Percentiles rank a stretch among this genome's conserved stretches.
phyloP scores from a whole-genome alignment of 2,329 filamentous ascomycete genomes.

The Stagonosporopsis rhizophila region DNA sequence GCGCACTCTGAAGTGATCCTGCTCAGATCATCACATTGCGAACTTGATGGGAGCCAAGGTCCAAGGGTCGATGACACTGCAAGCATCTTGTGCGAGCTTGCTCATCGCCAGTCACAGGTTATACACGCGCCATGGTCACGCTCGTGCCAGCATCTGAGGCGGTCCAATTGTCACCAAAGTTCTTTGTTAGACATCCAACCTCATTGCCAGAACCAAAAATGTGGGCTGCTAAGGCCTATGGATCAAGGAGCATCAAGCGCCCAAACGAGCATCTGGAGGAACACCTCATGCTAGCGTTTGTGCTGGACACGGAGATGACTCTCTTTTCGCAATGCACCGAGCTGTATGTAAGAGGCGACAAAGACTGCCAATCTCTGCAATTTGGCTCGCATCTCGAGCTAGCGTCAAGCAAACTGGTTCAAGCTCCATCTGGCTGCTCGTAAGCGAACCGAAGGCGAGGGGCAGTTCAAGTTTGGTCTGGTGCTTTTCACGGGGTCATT shows the following conservation, averaged over 20 bases:
- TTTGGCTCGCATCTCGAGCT: background rate
- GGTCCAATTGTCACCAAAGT: background rate
- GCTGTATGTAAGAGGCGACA: background rate
- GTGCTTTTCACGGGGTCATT: slow-evolving; percentile 9
- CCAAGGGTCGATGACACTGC: background rate
- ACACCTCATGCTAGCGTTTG: background rate
- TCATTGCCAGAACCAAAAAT: background rate
- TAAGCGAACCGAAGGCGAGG: background rate
- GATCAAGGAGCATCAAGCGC: background rate
- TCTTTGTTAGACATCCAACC: background rate
- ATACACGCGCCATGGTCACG: slow-evolving; percentile 22
- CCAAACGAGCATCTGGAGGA: background rate
- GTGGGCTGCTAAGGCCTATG: background rate
- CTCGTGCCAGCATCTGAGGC: slow-evolving; percentile 20
- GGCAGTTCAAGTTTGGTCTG: background rate
- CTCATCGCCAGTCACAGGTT: slow-evolving; percentile 23
- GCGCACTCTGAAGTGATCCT: too few relatives aligned
- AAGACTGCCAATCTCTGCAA: background rate
- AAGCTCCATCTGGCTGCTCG: background rate
- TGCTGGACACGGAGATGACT: background rate
- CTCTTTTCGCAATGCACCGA: background rate
- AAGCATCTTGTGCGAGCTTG: background rate
- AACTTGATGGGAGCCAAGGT: background rate
- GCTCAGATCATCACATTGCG: background rate
- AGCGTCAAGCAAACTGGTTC: background rate